These are phyloP conservation scores for Neospora caninum DNA, from an alignment of 169 alveolate species.

Conservation along the genomic window DNA sequence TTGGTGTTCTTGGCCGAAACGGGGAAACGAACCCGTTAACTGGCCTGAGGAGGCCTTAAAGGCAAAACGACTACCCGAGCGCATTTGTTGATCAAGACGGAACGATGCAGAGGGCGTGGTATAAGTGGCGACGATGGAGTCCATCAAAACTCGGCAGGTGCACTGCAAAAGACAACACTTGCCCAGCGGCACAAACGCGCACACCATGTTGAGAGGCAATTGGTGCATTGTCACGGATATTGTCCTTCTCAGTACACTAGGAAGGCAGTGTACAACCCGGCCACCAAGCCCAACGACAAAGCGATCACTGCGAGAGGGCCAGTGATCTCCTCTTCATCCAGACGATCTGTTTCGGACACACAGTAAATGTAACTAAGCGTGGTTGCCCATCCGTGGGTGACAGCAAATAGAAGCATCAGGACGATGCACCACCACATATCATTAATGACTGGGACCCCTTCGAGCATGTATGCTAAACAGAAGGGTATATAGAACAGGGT, in stretches of 20 bases:
- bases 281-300: constrained; percentile 21
- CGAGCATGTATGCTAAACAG: constrained; percentile 44
- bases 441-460: constrained; percentile 44
- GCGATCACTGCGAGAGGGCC: constrained; percentile 52
- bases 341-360: neutral
- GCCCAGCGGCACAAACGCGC: no score
- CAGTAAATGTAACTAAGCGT: constrained; percentile 48
- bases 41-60: no score
- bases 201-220: no score
- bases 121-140: no score
- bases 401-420: constrained; percentile 32
- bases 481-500: constrained; percentile 49
- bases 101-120: no score
- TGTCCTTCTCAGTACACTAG: neutral
- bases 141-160: no score
- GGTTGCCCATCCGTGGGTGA: constrained; percentile 63
- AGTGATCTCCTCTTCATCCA: neutral
- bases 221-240: no score
- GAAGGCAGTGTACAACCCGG: constrained; percentile 26
- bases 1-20: no score
- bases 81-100: no score
- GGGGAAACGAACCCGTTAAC: no score
- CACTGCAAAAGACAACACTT: no score
- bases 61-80: no score
- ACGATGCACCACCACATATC: constrained; percentile 42